These are phyloP conservation scores for Sporothrix inflata DNA, from an alignment of 2,329 filamentous ascomycete genomes.

Conservation along the genomic window DNA sequence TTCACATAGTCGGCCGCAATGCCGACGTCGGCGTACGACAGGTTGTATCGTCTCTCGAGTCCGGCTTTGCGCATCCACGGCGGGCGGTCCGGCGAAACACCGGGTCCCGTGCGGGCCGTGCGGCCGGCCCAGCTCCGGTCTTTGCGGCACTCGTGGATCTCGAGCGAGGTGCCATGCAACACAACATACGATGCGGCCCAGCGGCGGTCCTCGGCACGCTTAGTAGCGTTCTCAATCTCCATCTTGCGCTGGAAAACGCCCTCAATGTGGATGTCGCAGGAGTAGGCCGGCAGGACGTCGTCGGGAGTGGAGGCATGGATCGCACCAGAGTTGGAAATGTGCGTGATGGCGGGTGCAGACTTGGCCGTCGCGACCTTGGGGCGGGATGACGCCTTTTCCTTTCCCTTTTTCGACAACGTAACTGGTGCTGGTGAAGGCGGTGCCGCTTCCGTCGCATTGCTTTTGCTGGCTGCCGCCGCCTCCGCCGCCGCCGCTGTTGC, in stretches of 20 bases:
- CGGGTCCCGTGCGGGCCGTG: slow-evolving; percentile 52
- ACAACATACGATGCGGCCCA: slow-evolving; percentile 67
- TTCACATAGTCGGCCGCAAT: slow-evolving; percentile 74
- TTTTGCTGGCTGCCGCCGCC: not conserved
- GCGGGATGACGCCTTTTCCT: slow-evolving; percentile 21
- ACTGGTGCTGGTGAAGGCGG: not conserved
- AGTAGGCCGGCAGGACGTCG: slow-evolving; percentile 60
- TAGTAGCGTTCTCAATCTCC: slow-evolving; percentile 67
- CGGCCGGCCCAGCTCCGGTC: slow-evolving; percentile 54
- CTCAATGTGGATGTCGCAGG: slow-evolving; percentile 58
- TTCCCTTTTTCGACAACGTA: slow-evolving; percentile 22
- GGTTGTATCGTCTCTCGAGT: slow-evolving; percentile 68
- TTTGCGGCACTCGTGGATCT: slow-evolving; percentile 66
- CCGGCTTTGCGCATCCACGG: slow-evolving; percentile 57
- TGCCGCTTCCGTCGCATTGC: slow-evolving; percentile 7
- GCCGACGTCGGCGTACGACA: slow-evolving; percentile 75
- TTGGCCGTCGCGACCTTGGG: not conserved
- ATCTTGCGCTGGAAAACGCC: slow-evolving; percentile 65
- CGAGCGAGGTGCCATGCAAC: slow-evolving; percentile 69
- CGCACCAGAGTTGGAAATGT: not conserved
- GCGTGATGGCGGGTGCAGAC: not conserved
- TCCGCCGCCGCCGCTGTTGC: not conserved
- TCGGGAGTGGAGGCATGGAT: slow-evolving; percentile 31
- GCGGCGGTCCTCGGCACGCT: slow-evolving; percentile 63
- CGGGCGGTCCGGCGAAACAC: slow-evolving; percentile 54